Conservation (phyloP, 345 rosid genomes). For the Melastoma malabathricum region DNA sequence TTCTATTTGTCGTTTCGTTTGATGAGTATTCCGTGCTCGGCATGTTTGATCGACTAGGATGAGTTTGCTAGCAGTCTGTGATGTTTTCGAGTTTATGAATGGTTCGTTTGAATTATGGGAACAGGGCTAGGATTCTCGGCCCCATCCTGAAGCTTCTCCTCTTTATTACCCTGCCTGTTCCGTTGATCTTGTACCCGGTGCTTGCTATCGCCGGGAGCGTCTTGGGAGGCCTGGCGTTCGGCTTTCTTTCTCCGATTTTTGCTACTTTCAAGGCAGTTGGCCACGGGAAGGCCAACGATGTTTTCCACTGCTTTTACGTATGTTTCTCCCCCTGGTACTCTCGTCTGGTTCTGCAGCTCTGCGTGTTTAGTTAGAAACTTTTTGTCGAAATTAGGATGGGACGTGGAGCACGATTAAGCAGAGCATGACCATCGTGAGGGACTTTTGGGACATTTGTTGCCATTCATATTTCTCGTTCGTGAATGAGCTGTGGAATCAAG, state of each 20-base stretch:
- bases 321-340: slow-evolving; percentile 10
- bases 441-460: slow-evolving; percentile 59
- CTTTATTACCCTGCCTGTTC: slow-evolving; percentile 44
- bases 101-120: slow-evolving; percentile 12
- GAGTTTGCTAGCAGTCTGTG: slow-evolving; percentile 3
- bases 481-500: slow-evolving; percentile 51
- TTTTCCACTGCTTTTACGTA: slow-evolving; percentile 73
- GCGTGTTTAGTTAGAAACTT: background rate
- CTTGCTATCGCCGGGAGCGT: slow-evolving; percentile 54
- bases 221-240: slow-evolving; percentile 53
- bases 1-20: background rate
- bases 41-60: background rate
- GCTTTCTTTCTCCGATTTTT: slow-evolving; percentile 75
- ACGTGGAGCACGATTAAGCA: slow-evolving; percentile 58
- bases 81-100: slow-evolving; percentile 7
- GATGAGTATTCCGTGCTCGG: background rate
- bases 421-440: slow-evolving; percentile 53
- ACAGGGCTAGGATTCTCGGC: slow-evolving; percentile 68
- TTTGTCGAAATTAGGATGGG: slow-evolving; percentile 47
- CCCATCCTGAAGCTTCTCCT: slow-evolving; percentile 68
- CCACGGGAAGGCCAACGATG: slow-evolving; percentile 53
- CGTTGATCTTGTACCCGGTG: slow-evolving; percentile 41
- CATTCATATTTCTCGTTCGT: slow-evolving; percentile 62
- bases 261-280: slow-evolving; percentile 94
- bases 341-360: background rate